phyloP scores from a whole-genome alignment of 129 eudicot species.

The Chrysanthemum seticuspe region DNA sequence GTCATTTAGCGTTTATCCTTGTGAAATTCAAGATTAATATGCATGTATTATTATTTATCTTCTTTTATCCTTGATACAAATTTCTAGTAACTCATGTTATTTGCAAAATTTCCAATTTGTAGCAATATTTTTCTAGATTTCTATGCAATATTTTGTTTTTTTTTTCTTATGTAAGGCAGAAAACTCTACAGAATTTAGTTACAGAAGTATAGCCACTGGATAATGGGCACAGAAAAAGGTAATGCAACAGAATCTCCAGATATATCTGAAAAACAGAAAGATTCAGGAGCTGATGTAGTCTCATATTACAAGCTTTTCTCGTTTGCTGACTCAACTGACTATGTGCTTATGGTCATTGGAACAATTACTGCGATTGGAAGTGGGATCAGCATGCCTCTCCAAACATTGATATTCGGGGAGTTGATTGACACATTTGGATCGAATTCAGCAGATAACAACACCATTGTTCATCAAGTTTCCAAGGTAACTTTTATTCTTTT shows the following conservation, averaged over 20 bases:
- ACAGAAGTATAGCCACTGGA: no score
- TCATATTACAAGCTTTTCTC: slow-evolving; percentile 71
- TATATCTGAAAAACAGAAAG: neutral
- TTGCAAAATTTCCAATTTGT: no score
- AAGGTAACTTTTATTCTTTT: slow-evolving; percentile 31
- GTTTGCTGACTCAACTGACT: slow-evolving; percentile 68
- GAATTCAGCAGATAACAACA: slow-evolving; percentile 24
- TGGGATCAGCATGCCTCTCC: slow-evolving; percentile 66
- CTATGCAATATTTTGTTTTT: no score
- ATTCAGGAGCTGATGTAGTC: slow-evolving; percentile 25
- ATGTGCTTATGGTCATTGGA: slow-evolving; percentile 63
- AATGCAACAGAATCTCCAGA: neutral
- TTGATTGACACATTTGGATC: slow-evolving; percentile 64
- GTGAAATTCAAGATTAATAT: no score
- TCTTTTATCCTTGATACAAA: no score
- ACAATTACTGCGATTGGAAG: slow-evolving; percentile 64
- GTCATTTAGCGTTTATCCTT: no score
- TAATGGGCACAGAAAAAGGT: slow-evolving; percentile 7
- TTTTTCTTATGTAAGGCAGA: no score
- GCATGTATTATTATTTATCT: no score
- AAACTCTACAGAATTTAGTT: no score
- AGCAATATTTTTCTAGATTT: no score
- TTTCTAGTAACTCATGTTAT: no score
- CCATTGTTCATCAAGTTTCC: slow-evolving; percentile 54
- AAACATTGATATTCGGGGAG: slow-evolving; percentile 66